phyloP scores from a whole-genome alignment of 2,329 filamentous ascomycete species.

The Nemania diffusa region DNA sequence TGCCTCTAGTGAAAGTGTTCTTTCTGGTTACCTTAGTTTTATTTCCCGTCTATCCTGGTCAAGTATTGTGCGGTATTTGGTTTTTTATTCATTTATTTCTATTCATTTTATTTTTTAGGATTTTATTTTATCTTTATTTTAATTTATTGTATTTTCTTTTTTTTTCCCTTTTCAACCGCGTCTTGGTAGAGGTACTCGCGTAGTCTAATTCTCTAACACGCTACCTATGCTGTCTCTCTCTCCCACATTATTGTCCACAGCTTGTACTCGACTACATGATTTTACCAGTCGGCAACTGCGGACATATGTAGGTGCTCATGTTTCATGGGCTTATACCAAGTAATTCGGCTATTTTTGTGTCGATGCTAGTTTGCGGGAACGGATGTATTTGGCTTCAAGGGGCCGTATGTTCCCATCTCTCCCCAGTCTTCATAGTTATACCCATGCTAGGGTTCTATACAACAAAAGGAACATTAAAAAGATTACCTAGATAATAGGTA shows the following conservation, averaged over 20 bases:
- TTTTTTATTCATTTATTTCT: neutral
- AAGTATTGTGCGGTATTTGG: neutral
- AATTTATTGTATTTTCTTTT: too few relatives aligned
- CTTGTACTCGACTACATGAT: neutral
- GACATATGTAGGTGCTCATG: slow-evolving; percentile 11
- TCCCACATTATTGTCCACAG: neutral
- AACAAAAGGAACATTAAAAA: neutral
- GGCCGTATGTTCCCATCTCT: neutral
- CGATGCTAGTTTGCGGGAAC: neutral
- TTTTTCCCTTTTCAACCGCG: too few relatives aligned
- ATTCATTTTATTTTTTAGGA: neutral
- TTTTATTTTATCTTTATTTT: too few relatives aligned
- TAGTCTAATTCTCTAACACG: too few relatives aligned
- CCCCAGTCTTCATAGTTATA: neutral
- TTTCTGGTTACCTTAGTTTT: neutral
- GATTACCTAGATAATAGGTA: neutral
- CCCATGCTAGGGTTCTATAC: neutral
- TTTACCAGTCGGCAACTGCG: neutral
- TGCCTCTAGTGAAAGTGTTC: neutral
- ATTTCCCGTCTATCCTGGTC: neutral
- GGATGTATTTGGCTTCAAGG: neutral
- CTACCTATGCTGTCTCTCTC: too few relatives aligned
- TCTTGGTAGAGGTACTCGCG: too few relatives aligned
- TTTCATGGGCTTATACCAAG: slow-evolving; percentile 20
- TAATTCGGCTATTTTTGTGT: slow-evolving; percentile 8